phyloP scores from a whole-genome alignment of 2,329 filamentous ascomycete species.

The Pseudogymnoascus sp. region DNA sequence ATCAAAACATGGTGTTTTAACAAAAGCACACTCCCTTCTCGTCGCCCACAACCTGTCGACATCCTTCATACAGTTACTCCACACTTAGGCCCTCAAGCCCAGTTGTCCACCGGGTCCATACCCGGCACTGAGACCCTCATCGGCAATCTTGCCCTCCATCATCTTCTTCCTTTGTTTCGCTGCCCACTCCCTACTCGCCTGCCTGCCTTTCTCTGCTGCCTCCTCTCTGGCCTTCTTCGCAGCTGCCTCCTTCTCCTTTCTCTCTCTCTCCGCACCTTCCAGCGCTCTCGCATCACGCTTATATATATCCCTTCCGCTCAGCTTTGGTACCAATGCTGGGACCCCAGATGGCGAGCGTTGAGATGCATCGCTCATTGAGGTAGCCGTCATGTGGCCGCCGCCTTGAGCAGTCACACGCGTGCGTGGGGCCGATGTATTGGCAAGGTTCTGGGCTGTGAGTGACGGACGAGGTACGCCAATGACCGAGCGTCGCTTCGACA shows the following conservation, averaged over 20 bases:
- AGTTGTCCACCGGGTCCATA: conserved; percentile 22
- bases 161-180: conserved; percentile 40
- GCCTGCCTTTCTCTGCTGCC: conserved; percentile 52
- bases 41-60: background rate
- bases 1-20: background rate
- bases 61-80: background rate
- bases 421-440: conserved; percentile 24
- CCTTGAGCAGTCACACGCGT: conserved; percentile 16
- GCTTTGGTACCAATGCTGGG: background rate
- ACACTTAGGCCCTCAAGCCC: conserved; percentile 14
- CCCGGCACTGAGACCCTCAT: conserved; percentile 20
- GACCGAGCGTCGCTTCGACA: conserved; percentile 24
- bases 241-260: conserved; percentile 43
- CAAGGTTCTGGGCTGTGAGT: conserved; percentile 26
- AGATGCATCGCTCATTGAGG: background rate
- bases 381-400: background rate
- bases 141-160: conserved; percentile 13
- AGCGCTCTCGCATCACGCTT: conserved; percentile 41
- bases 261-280: conserved; percentile 43
- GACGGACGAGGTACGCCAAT: conserved; percentile 27
- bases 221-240: conserved; percentile 48
- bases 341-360: background rate
- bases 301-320: conserved; percentile 43
- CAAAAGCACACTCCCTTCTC: background rate
- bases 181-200: conserved; percentile 53